Evolutionary conservation across 441 rosid genomes (phyloP), one percentile per base, ranked within the genome.

Genomic region (Theobroma grandiflorum): DNA sequence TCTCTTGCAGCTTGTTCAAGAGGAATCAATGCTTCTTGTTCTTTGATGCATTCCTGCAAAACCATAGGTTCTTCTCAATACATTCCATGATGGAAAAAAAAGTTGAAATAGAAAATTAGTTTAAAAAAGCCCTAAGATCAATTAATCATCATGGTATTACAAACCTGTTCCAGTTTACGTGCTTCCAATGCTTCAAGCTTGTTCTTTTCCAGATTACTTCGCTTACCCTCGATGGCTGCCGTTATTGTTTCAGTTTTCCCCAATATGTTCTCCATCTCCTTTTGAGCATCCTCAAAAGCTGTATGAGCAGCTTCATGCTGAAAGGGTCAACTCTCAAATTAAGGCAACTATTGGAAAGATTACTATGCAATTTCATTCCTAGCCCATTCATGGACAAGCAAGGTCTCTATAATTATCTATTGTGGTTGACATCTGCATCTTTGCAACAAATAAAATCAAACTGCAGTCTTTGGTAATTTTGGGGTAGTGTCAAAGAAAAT

Each of bases 1-100:
- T 90, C 95, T 82, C 98, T 93, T 20, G 98, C 98, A 62, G 90
- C 94, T 83, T 97, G 95, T 82, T 95, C 99, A 82, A 86, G 93
- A 49, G 98, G 95, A 89, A 90, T 89, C 77, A 95, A 80, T 40
- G 85, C 80, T 82, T 93, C 98, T 89, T 97, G 97, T 72, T 97
- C 97, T 89, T 83, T 93, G 75, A 85, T 86, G 87, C 88, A 91
- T 77, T 89, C 97, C 99, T 97, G 87, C 83, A 89, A 71, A 84
- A 64, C 42, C 78, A 52, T 76, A 52, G 75, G 77, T 57, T 75
- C 65, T 81, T 86, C 14, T 78, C 73, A 83, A 52, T 63, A 78
- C 35, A 77, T 74, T 79, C 43, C 20, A 37, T 50, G 52, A 61
- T 18, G 50, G 73, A 33, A 79, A 79, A 45, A 70, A 55, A 55